Conservation (phyloP, 2,329 filamentous ascomycete species). For the Microsporum canis region DNA sequence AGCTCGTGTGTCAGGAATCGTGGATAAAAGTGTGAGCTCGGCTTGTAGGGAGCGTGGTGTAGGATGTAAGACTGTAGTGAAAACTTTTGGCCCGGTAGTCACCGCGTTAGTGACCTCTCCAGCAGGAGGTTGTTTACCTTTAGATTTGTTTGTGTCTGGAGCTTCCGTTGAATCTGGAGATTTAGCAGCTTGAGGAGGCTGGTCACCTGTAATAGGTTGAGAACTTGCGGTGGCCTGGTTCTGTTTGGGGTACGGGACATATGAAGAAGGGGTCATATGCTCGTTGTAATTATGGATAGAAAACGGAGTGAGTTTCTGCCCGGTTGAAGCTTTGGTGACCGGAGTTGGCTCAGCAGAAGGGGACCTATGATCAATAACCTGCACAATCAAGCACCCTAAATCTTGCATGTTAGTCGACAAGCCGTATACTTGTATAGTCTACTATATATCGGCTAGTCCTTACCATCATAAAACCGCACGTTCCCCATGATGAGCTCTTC, state of each 20-base stretch:
- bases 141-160: background rate
- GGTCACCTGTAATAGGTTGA: background rate
- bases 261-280: constrained; percentile 80
- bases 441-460: background rate
- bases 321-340: constrained; percentile 43
- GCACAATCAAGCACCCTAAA: constrained; percentile 72
- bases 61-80: constrained; percentile 73
- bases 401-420: constrained; percentile 4
- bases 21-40: constrained; percentile 66
- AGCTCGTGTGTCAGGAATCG: constrained; percentile 51
- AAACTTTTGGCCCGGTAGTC: constrained; percentile 47
- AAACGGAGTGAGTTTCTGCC: constrained; percentile 55
- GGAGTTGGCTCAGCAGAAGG: constrained; percentile 48
- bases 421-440: background rate
- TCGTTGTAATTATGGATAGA: constrained; percentile 89
- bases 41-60: constrained; percentile 63
- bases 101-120: constrained; percentile 43
- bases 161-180: background rate
- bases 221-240: constrained; percentile 21
- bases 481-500: constrained; percentile 60
- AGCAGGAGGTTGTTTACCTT: background rate
- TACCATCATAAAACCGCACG: constrained; percentile 80
- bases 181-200: background rate
- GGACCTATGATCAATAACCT: constrained; percentile 79
- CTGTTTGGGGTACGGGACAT: constrained; percentile 57